Evolutionary conservation across 2,329 filamentous ascomycete genomes (phyloP).

Genomic region (Ceratocystis cacaofunesta): DNA sequence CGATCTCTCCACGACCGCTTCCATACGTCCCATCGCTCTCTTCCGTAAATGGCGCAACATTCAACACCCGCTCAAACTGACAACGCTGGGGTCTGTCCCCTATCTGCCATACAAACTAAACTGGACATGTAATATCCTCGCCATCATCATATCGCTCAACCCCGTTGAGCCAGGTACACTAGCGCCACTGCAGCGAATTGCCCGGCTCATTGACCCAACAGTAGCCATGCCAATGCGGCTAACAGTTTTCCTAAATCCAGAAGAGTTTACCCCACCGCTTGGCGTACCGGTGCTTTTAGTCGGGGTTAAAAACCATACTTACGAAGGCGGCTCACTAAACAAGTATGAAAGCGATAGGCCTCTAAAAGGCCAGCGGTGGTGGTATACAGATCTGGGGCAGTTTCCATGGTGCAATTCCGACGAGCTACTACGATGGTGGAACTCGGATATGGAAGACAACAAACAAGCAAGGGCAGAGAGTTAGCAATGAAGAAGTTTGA

Average conservation of each 20-base stretch:
- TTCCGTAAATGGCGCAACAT: conserved; percentile 29
- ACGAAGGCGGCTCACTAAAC: conserved; percentile 34
- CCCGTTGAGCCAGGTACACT: conserved; percentile 35
- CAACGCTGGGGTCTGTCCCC: conserved; percentile 34
- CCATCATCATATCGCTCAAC: conserved; percentile 34
- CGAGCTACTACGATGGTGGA: conserved; percentile 34
- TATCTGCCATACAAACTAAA: conserved; percentile 42
- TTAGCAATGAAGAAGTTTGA: background rate
- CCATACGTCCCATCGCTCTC: conserved; percentile 23
- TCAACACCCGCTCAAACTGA: conserved; percentile 37
- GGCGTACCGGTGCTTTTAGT: conserved; percentile 37
- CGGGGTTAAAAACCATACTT: conserved; percentile 43
- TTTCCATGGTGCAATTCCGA: conserved; percentile 36
- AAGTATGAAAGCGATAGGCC: conserved; percentile 30
- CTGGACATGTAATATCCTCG: conserved; percentile 42
- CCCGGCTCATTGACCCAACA: conserved; percentile 36
- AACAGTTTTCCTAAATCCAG: conserved; percentile 40
- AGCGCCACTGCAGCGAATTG: conserved; percentile 37
- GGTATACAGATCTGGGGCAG: conserved; percentile 33
- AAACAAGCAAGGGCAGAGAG: background rate
- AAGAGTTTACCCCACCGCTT: conserved; percentile 31
- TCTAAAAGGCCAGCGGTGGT: conserved; percentile 31
- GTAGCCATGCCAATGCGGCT: conserved; percentile 38
- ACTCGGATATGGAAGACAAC: background rate
- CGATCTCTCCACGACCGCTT: background rate